Evolutionary conservation across 2,329 filamentous ascomycete genomes (phyloP).

Genomic region (Neonectria magnoliae): DNA sequence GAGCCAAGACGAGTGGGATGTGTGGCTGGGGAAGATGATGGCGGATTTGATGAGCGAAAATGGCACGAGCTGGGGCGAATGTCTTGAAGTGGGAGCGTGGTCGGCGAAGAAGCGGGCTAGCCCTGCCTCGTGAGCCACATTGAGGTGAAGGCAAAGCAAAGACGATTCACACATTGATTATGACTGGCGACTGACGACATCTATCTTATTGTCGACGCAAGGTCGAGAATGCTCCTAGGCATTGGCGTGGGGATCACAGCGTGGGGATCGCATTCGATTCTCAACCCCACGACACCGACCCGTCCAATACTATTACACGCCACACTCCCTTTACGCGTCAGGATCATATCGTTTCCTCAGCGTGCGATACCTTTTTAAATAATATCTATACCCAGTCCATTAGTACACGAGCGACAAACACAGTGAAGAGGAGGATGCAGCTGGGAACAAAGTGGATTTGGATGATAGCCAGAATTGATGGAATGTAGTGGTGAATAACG

Average conservation of each 20-base stretch:
- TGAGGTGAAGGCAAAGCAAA: slow-evolving; percentile 26
- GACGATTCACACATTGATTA: slow-evolving; percentile 21
- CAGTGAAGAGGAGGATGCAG: slow-evolving; percentile 19
- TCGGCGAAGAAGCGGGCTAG: slow-evolving; percentile 76
- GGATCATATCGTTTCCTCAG: slow-evolving; percentile 81
- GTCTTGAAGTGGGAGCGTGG: slow-evolving; percentile 86
- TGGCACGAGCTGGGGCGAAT: slow-evolving; percentile 85
- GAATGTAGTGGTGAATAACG: not conserved
- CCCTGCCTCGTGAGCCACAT: slow-evolving; percentile 16
- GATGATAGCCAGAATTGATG: not conserved
- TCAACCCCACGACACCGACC: not conserved
- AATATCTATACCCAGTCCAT: slow-evolving; percentile 53
- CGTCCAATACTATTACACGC: slow-evolving; percentile 6
- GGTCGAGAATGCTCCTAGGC: slow-evolving; percentile 22
- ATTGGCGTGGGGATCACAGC: slow-evolving; percentile 2
- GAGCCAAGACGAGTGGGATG: slow-evolving; percentile 90
- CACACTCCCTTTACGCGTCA: slow-evolving; percentile 41
- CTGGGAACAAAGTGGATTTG: not conserved
- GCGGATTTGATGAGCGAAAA: slow-evolving; percentile 81
- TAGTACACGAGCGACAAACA: slow-evolving; percentile 32
- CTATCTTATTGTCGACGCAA: slow-evolving; percentile 25
- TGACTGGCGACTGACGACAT: slow-evolving; percentile 17
- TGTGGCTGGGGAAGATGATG: slow-evolving; percentile 90
- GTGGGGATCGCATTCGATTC: slow-evolving; percentile 9
- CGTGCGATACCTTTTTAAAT: slow-evolving; percentile 89